Percentiles rank a stretch among this genome's conserved stretches.
Evolutionary conservation across 345 rosid species (phyloP).

Genomic region (Eucalyptus melliodora): DNA sequence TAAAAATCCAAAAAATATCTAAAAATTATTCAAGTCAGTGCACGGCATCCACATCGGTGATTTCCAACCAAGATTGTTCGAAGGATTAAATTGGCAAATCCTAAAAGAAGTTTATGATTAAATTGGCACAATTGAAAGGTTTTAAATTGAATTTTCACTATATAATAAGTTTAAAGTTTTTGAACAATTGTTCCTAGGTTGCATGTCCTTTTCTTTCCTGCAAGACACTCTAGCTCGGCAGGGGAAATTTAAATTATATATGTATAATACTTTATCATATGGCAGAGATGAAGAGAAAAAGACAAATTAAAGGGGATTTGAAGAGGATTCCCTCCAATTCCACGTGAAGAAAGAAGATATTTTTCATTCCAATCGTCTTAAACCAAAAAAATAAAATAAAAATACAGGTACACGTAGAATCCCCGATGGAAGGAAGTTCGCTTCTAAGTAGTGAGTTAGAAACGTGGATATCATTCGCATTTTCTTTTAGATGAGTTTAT

Average conservation of each 20-base stretch:
- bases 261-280: not conserved
- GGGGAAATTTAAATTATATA: not conserved
- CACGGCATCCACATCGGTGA: not conserved
- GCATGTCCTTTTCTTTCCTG: not conserved
- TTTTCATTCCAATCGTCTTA: not conserved
- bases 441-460: not conserved
- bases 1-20: not conserved
- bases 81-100: not conserved
- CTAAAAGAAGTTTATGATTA: not conserved
- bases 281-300: not conserved
- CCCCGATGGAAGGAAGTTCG: not conserved
- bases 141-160: not conserved
- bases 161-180: not conserved
- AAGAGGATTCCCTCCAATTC: not conserved
- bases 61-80: not conserved
- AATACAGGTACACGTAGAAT: not conserved
- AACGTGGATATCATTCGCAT: not conserved
- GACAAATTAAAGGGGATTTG: not conserved
- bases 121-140: not conserved
- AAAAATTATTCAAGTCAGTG: not conserved
- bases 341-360: not conserved
- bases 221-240: not conserved
- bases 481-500: not conserved
- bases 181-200: not conserved
- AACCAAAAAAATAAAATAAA: not conserved